These are phyloP conservation scores for Mortierella sp. DNA, from an alignment of 371 early-diverging fungal species.

Conservation along the genomic window DNA sequence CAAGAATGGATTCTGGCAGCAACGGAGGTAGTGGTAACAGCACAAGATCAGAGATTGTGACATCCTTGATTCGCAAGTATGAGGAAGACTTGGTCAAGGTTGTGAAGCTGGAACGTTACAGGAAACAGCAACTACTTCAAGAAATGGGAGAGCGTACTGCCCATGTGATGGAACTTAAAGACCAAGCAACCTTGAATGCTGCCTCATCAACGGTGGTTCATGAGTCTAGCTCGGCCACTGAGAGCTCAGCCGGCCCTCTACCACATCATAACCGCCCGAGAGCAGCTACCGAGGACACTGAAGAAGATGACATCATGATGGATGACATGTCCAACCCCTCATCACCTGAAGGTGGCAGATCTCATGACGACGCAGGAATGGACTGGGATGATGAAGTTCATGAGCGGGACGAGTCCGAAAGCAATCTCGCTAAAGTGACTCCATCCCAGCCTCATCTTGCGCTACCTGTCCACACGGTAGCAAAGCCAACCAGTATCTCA, in stretches of 20 bases:
- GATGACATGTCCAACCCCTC: constrained; percentile 51
- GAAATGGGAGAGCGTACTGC: constrained; percentile 27
- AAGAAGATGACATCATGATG: constrained; percentile 49
- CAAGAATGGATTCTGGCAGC: constrained; percentile 8
- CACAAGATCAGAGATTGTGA: constrained; percentile 17
- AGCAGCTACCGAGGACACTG: constrained; percentile 27
- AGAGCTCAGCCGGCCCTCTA: not conserved
- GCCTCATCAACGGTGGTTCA: not conserved
- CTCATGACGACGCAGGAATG: constrained; percentile 35
- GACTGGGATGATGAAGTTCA: constrained; percentile 28
- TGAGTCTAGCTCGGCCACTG: not conserved
- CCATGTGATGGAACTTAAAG: constrained; percentile 20
- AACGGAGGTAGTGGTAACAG: not conserved
- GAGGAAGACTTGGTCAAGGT: constrained; percentile 29
- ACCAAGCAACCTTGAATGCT: constrained; percentile 4
- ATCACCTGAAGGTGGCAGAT: constrained; percentile 38
- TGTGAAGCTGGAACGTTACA: constrained; percentile 22
- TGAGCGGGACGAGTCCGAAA: constrained; percentile 9
- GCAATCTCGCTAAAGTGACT: constrained; percentile 17
- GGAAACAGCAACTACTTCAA: constrained; percentile 15
- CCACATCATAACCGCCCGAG: constrained; percentile 1
- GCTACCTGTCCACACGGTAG: not conserved
- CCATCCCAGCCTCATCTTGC: not conserved
- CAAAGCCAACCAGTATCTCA: constrained; percentile 3
- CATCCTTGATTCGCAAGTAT: constrained; percentile 21